phyloP scores from a whole-genome alignment of 2,329 filamentous ascomycete species.

The Myriosclerotinia curreyana region DNA sequence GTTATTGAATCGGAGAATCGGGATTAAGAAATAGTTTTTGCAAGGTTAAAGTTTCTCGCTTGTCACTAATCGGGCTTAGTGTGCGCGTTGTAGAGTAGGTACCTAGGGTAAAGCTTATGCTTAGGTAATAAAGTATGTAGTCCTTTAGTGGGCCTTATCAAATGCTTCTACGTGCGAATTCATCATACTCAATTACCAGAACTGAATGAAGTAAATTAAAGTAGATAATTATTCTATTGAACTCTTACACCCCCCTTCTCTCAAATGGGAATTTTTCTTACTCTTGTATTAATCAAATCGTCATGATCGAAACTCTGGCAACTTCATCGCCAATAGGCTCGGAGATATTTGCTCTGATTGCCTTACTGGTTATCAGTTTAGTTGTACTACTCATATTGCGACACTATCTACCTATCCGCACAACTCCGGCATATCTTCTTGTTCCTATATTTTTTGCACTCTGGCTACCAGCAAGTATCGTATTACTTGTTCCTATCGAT shows the following conservation, averaged over 20 bases:
- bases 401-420: conserved; percentile 84
- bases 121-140: no score
- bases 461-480: conserved; percentile 84
- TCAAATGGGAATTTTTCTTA: conserved; percentile 6
- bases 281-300: neutral
- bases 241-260: neutral
- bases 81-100: no score
- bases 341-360: conserved; percentile 69
- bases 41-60: neutral
- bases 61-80: no score
- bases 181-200: conserved; percentile 2
- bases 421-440: conserved; percentile 84
- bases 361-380: conserved; percentile 70
- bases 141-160: conserved; percentile 7
- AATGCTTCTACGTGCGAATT: neutral
- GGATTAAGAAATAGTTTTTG: neutral
- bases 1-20: conserved; percentile 3
- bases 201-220: neutral
- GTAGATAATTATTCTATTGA: neutral
- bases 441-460: conserved; percentile 96
- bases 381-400: conserved; percentile 81
- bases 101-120: no score
- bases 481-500: conserved; percentile 92
- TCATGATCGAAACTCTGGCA: conserved; percentile 41
- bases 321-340: conserved; percentile 69